These are phyloP conservation scores for Pythium myriotylum DNA, from an alignment of 352 stramenopile genomes.

Conservation along the genomic window DNA sequence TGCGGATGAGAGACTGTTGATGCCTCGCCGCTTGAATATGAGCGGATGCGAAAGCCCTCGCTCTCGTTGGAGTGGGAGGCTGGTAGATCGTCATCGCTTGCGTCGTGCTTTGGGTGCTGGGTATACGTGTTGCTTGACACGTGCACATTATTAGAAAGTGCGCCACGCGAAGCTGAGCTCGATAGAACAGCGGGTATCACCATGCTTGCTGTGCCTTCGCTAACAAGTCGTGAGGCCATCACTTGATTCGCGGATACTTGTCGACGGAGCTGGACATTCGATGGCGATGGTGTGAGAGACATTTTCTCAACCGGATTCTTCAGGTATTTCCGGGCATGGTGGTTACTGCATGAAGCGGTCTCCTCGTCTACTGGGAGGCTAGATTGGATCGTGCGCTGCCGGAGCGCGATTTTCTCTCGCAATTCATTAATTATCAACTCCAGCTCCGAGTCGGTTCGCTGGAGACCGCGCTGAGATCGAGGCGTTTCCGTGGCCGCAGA, in stretches of 20 bases:
- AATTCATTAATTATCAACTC: constrained; percentile 71
- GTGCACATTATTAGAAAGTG: not conserved
- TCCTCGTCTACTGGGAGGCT: constrained; percentile 2
- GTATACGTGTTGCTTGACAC: not conserved
- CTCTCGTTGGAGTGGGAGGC: not conserved
- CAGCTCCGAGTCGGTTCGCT: constrained; percentile 59
- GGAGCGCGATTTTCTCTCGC: constrained; percentile 54
- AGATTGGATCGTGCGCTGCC: constrained; percentile 29
- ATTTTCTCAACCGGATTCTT: constrained; percentile 71
- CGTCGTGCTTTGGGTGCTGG: not conserved
- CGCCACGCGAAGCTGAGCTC: constrained; percentile 13
- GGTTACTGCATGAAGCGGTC: not conserved
- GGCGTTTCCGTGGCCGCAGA: not conserved
- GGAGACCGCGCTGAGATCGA: constrained; percentile 17
- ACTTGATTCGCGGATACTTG: constrained; percentile 25
- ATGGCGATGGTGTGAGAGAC: constrained; percentile 21
- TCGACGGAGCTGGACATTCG: constrained; percentile 14
- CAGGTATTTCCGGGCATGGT: constrained; percentile 45
- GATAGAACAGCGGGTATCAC: constrained; percentile 16
- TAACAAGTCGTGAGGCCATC: constrained; percentile 16
- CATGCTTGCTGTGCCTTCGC: constrained; percentile 24
- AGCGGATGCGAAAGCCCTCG: constrained; percentile 25
- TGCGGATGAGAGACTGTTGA: not conserved
- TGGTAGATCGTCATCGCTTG: not conserved
- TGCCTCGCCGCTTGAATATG: constrained; percentile 2